Evolutionary conservation across 345 rosid genomes (phyloP), one percentile per base, ranked within the genome.

Genomic region (Hibiscus trionum): DNA sequence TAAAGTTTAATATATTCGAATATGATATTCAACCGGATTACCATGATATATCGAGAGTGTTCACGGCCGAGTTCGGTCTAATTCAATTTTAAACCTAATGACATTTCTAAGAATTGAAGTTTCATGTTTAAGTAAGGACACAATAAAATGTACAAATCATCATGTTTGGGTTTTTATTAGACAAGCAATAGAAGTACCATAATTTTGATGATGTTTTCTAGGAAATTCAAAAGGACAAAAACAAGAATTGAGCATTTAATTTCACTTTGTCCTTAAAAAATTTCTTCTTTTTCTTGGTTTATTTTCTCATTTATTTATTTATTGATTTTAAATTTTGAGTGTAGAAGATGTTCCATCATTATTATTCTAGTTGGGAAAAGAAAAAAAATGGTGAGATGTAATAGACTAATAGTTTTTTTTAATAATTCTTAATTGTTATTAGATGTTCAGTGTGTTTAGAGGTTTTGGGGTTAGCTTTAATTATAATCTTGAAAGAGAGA

Each of bases 401-500:
- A 53, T 10, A 31, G 72, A 10, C 26, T 21, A 56, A 19, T 56
- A 21, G 29, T 49, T 12, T 49, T 49, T 50, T 50, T 15, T 50
- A 50, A 14, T 50, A 14, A 14, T 8, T 56, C 14, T 21, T 19
- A 56, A 9, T 19, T 56, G 44, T 39, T 3, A 52, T 52, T 53
- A 53, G 6, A 53, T n/a, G 58, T 53, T 7, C 8, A 56, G 12
- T 56, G 26, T 9, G 16, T 42, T 47, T 26, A 27, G 4, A 65
- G 44, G 69, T 7, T 42, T 39, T 19, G 33, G 5, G 68, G 69
- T 44, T 65, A 66, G 70, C 72, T 35, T 55, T 70, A 19, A 35
- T 8, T 47, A 19, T 37, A 33, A 37, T 70, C 10, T 10, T 35
- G 5, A 37, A 70, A 70, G 21, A n/a, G 21, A 70, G 21, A 26